These are phyloP conservation scores for Mucor saturninus DNA, from an alignment of 371 early-diverging fungal species.

Conservation along the genomic window DNA sequence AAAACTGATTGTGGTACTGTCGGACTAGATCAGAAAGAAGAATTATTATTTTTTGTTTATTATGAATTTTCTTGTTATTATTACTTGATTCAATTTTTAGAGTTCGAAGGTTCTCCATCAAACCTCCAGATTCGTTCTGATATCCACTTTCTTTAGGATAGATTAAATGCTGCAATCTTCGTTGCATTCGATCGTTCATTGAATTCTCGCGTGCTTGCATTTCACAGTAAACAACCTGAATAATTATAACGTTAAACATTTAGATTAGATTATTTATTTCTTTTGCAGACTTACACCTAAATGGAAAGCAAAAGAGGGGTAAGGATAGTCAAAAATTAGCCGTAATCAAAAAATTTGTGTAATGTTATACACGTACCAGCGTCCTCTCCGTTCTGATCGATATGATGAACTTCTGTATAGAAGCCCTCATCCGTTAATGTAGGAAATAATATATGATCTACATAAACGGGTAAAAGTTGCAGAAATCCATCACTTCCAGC, in stretches of 20 bases:
- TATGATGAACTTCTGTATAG: conserved; percentile 57
- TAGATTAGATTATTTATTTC: not conserved
- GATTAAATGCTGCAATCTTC: conserved; percentile 48
- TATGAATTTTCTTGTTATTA: conserved; percentile 7
- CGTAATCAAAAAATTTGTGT: conserved; percentile 15
- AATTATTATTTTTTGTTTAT: conserved; percentile 9
- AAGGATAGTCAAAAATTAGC: conserved; percentile 21
- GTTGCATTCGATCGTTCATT: conserved; percentile 21
- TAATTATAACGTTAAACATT: not conserved
- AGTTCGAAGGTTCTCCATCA: conserved; percentile 46
- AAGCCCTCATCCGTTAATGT: conserved; percentile 59
- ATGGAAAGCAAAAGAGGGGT: not conserved
- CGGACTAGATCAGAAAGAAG: conserved; percentile 30
- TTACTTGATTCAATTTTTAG: conserved; percentile 48
- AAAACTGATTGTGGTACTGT: conserved; percentile 55
- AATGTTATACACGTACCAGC: conserved; percentile 34
- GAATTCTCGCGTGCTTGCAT: conserved; percentile 40
- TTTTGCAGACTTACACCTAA: conserved; percentile 23
- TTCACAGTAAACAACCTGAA: conserved; percentile 42
- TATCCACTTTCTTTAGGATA: conserved; percentile 60
- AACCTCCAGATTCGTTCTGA: conserved; percentile 58
- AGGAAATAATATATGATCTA: conserved; percentile 63
- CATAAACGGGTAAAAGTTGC: conserved; percentile 50
- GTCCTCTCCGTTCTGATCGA: conserved; percentile 42
- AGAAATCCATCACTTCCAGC: conserved; percentile 62